A percentile compares a stretch with the other conserved stretches of the same genome.
Evolutionary conservation across 345 rosid species (phyloP).

Genomic region (Microcos paniculata): DNA sequence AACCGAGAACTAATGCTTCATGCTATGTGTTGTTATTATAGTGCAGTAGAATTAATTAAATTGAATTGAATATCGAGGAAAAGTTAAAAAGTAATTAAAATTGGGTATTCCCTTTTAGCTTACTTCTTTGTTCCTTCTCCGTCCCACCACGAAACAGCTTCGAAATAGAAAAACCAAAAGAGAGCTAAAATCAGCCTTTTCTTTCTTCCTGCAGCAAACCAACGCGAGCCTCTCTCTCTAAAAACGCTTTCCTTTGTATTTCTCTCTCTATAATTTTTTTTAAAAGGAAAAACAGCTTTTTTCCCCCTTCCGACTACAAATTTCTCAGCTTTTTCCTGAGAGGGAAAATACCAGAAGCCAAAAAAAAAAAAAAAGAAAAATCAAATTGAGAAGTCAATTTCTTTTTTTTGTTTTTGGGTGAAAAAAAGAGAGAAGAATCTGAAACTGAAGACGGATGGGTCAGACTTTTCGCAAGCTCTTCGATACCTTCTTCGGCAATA

Average conservation of each 20-base stretch:
- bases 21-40: no score
- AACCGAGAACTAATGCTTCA: no score
- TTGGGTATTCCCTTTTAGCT: not conserved
- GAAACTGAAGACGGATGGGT: conserved; percentile 45
- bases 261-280: not conserved
- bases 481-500: conserved; percentile 83
- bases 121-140: no score
- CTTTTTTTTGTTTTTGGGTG: not conserved
- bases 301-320: not conserved
- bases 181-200: not conserved
- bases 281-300: not conserved
- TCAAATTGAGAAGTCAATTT: not conserved
- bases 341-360: not conserved
- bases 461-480: conserved; percentile 90
- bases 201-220: not conserved
- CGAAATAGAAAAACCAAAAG: not conserved
- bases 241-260: not conserved
- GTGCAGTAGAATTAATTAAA: no score
- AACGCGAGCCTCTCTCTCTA: not conserved
- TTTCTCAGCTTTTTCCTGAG: not conserved
- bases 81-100: no score
- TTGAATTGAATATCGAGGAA: no score
- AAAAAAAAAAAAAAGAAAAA: not conserved
- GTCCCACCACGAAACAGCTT: not conserved
- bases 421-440: not conserved